Percentiles rank a stretch among this genome's conserved stretches.
These are phyloP conservation scores for Boletus speciosus DNA, from an alignment of 768 basidiomycete genomes.

Conservation along the genomic window DNA sequence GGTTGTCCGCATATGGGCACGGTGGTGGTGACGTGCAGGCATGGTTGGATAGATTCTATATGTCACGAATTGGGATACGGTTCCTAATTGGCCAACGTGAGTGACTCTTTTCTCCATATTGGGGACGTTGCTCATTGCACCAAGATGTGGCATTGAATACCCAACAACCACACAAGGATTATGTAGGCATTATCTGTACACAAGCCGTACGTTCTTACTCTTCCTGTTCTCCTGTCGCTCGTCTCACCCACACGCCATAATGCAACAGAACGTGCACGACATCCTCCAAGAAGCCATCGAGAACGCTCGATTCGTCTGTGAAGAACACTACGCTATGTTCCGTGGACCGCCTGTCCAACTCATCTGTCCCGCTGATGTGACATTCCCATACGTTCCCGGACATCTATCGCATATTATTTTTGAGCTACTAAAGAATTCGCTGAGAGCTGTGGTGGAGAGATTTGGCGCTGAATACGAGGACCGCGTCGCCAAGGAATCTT, in stretches of 20 bases:
- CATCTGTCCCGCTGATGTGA: slow-evolving; percentile 83
- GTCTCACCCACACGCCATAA: background rate
- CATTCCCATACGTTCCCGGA: slow-evolving; percentile 93
- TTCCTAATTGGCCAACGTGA: slow-evolving; percentile 95
- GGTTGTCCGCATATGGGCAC: slow-evolving; percentile 40
- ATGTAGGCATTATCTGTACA: slow-evolving; percentile 97
- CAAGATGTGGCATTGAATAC: slow-evolving; percentile 95
- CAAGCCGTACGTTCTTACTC: slow-evolving; percentile 57
- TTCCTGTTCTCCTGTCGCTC: background rate
- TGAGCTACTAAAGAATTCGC: slow-evolving; percentile 95
- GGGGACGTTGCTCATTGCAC: background rate
- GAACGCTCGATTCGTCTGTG: slow-evolving; percentile 91
- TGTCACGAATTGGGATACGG: slow-evolving; percentile 93
- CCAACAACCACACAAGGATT: slow-evolving; percentile 82
- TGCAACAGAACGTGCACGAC: slow-evolving; percentile 82
- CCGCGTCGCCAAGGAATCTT: slow-evolving; percentile 8
- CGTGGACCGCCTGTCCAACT: slow-evolving; percentile 94
- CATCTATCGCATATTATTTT: slow-evolving; percentile 97
- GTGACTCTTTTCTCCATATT: slow-evolving; percentile 22
- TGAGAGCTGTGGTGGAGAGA: slow-evolving; percentile 93
- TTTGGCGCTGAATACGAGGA: slow-evolving; percentile 80
- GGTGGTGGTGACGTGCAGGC: slow-evolving; percentile 88
- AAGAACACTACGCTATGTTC: slow-evolving; percentile 96
- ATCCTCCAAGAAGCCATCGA: slow-evolving; percentile 99
- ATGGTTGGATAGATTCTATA: slow-evolving; percentile 96